Percentiles rank a stretch among this genome's conserved stretches.
Evolutionary conservation across 2,329 filamentous ascomycete genomes (phyloP).

Genomic region (Emericellopsis atlantica): DNA sequence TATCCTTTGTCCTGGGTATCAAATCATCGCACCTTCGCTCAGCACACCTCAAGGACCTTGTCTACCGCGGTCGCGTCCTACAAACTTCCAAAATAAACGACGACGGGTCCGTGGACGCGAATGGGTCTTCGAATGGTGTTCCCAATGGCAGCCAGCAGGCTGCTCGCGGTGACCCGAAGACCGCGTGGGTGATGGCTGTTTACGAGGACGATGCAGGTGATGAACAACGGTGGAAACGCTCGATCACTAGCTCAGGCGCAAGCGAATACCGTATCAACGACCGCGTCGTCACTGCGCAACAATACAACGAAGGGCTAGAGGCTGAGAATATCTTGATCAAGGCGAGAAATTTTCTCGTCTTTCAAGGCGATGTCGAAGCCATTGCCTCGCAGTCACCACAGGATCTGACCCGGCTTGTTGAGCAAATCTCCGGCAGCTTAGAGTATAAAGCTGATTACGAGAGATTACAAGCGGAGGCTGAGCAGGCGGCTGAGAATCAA

Average conservation of each 20-base stretch:
- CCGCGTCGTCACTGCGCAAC: slow-evolving; percentile 70
- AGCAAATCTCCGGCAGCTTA: slow-evolving; percentile 93
- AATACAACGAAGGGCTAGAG: slow-evolving; percentile 90
- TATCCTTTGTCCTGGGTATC: slow-evolving; percentile 96
- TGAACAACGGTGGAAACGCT: slow-evolving; percentile 90
- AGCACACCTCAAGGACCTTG: slow-evolving; percentile 81
- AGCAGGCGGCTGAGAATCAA: slow-evolving; percentile 79
- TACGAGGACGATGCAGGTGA: slow-evolving; percentile 96
- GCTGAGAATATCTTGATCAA: slow-evolving; percentile 95
- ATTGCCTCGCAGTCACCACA: slow-evolving; percentile 92
- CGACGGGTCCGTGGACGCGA: slow-evolving; percentile 61
- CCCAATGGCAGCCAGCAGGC: slow-evolving; percentile 49
- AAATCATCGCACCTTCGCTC: slow-evolving; percentile 97
- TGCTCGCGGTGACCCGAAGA: slow-evolving; percentile 75
- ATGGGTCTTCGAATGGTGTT: slow-evolving; percentile 50
- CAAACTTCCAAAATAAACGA: slow-evolving; percentile 88
- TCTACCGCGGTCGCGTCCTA: slow-evolving; percentile 89
- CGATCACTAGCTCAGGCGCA: slow-evolving; percentile 75
- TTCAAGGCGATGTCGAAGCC: slow-evolving; percentile 94
- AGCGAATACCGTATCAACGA: slow-evolving; percentile 98
- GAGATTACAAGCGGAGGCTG: slow-evolving; percentile 70
- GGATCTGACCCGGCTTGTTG: slow-evolving; percentile 84
- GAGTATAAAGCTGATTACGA: slow-evolving; percentile 95
- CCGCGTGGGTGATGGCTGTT: slow-evolving; percentile 97
- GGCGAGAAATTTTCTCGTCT: slow-evolving; percentile 93